Conservation (phyloP, 2,329 filamentous ascomycete genomes). For the Cladosporium colombiae region DNA sequence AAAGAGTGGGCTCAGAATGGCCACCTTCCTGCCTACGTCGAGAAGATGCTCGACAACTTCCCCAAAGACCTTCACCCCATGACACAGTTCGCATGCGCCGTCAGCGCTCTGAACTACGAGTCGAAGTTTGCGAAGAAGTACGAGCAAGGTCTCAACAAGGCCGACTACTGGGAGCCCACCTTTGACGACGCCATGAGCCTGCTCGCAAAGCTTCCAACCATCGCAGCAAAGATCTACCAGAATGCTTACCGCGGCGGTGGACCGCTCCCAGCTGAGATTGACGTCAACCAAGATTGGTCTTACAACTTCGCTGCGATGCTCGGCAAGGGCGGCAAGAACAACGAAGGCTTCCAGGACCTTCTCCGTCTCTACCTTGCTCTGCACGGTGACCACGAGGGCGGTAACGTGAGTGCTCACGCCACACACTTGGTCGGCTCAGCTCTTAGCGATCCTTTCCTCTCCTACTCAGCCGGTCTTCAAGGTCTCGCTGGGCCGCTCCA, state of each 20-base stretch:
- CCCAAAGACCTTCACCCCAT: constrained; percentile 92
- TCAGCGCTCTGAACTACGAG: constrained; percentile 93
- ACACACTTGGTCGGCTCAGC: constrained; percentile 95
- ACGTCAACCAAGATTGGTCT: constrained; percentile 89
- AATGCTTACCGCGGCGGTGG: constrained; percentile 77
- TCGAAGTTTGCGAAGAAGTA: constrained; percentile 93
- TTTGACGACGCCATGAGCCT: constrained; percentile 94
- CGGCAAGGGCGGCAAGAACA: constrained; percentile 81
- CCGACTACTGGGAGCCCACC: constrained; percentile 97
- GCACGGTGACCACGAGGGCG: constrained; percentile 96
- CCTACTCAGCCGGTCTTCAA: constrained; percentile 92
- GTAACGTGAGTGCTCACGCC: constrained; percentile 93
- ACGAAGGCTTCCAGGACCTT: constrained; percentile 94
- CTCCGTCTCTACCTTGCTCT: constrained; percentile 92
- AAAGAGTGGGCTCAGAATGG: constrained; percentile 85
- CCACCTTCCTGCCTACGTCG: constrained; percentile 77
- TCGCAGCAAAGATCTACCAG: constrained; percentile 97
- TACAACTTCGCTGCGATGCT: constrained; percentile 98
- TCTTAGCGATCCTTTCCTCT: constrained; percentile 90
- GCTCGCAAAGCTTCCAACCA: constrained; percentile 92
- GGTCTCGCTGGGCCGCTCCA: constrained; percentile 93
- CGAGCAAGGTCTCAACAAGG: constrained; percentile 86
- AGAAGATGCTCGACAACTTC: constrained; percentile 86
- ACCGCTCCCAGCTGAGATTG: constrained; percentile 72
- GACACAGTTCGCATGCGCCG: constrained; percentile 95